Evolutionary conservation across 192 early-diverging fungal genomes (phyloP).

Genomic region (Pecoramyces ruminantium): DNA sequence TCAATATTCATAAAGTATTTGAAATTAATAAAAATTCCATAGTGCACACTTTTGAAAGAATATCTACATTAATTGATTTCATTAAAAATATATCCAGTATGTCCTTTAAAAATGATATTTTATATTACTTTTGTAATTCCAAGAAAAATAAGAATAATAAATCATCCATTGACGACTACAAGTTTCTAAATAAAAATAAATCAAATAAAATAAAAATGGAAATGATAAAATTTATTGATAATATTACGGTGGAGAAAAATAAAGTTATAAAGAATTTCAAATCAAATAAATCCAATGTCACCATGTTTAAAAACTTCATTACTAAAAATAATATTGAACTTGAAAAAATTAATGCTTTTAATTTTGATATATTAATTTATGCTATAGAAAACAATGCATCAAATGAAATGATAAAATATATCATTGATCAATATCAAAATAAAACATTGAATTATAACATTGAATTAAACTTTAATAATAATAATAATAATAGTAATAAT

Average conservation of each 20-base stretch:
- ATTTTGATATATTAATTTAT: neutral
- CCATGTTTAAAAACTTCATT: neutral
- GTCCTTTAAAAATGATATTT: neutral
- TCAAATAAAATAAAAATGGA: neutral
- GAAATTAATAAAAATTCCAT: too few relatives aligned
- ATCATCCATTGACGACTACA: too few relatives aligned
- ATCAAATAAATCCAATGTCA: neutral
- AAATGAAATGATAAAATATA: neutral
- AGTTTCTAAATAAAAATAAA: neutral
- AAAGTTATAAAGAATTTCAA: neutral
- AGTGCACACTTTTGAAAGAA: too few relatives aligned
- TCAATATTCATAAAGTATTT: neutral
- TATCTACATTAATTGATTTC: too few relatives aligned
- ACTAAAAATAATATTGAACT: neutral
- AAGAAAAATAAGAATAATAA: neutral
- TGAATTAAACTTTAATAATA: too few relatives aligned
- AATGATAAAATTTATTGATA: neutral
- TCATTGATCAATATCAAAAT: neutral
- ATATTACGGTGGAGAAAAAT: neutral
- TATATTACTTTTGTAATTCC: neutral
- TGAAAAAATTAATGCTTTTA: neutral
- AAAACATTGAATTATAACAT: neutral
- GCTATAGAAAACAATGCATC: neutral
- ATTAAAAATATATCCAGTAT: too few relatives aligned
- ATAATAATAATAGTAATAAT: too few relatives aligned